Conservation (phyloP, 306 rosid species). For the Lathyrus aphaca region DNA sequence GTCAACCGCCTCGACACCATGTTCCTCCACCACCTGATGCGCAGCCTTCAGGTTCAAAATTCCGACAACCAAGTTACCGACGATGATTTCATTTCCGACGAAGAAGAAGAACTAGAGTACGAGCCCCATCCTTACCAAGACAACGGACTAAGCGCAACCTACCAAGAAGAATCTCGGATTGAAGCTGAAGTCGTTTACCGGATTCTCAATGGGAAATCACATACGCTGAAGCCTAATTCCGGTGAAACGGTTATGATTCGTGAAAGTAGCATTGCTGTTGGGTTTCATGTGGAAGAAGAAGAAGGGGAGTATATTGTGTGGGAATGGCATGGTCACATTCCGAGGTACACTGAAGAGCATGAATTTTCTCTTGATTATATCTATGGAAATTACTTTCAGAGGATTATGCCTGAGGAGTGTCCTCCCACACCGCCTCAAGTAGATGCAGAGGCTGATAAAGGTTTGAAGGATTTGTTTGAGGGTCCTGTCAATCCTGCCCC, state of each 20-base stretch:
- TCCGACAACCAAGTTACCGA: constrained; percentile 48
- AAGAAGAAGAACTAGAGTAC: neutral
- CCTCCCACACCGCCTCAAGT: neutral
- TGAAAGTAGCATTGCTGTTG: constrained; percentile 82
- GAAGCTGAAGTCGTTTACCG: constrained; percentile 70
- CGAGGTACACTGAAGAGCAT: constrained; percentile 72
- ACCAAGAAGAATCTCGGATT: constrained; percentile 45
- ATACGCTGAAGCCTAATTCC: constrained; percentile 76
- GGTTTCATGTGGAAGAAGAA: constrained; percentile 71
- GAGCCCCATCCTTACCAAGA: neutral
- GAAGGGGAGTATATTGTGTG: constrained; percentile 82
- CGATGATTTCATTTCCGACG: neutral
- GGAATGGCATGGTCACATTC: constrained; percentile 99
- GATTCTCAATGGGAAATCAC: constrained; percentile 59
- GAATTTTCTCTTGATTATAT: constrained; percentile 89
- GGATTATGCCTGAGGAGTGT: constrained; percentile 42
- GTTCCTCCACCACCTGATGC: constrained; percentile 73
- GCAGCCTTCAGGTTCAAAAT: constrained; percentile 67
- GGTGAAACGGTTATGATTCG: constrained; percentile 81
- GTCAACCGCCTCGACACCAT: constrained; percentile 51
- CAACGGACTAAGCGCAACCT: constrained; percentile 1
- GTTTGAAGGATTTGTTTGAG: constrained; percentile 77
- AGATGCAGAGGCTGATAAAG: constrained; percentile 54
- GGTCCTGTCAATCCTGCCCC: constrained; percentile 37
- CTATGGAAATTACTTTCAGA: constrained; percentile 90